Evolutionary conservation across 2,329 filamentous ascomycete genomes (phyloP).

Genomic region (Alternaria sp.): DNA sequence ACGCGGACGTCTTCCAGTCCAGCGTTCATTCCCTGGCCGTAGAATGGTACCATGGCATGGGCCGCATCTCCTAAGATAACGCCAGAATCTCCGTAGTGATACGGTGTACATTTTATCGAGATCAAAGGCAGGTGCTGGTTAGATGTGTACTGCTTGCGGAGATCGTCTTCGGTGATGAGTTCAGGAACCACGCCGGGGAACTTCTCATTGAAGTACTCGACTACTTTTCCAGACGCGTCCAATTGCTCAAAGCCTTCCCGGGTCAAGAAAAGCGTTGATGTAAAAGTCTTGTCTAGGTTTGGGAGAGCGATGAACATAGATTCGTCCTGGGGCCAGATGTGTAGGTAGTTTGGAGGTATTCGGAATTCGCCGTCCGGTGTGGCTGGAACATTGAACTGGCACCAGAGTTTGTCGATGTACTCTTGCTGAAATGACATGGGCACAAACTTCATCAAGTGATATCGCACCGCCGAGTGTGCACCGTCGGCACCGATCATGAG

Average conservation of each 20-base stretch:
- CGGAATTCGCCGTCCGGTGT: conserved; percentile 63
- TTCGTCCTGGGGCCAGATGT: conserved; percentile 93
- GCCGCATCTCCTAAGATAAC: conserved; percentile 93
- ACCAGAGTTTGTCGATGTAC: conserved; percentile 97
- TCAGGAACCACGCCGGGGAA: conserved; percentile 83
- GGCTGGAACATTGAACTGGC: conserved; percentile 84
- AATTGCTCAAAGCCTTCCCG: conserved; percentile 71
- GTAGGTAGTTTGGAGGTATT: conserved; percentile 90
- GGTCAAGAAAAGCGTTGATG: conserved; percentile 90
- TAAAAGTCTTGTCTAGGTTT: conserved; percentile 86
- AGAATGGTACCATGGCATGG: conserved; percentile 98
- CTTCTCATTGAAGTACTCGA: conserved; percentile 77
- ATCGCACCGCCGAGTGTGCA: conserved; percentile 88
- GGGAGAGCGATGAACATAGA: conserved; percentile 99
- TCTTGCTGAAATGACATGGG: conserved; percentile 90
- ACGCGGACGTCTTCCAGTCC: conserved; percentile 93
- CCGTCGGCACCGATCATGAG: conserved; percentile 94
- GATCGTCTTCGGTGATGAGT: conserved; percentile 69
- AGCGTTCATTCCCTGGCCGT: conserved; percentile 97
- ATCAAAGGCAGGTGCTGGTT: conserved; percentile 94
- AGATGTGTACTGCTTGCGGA: conserved; percentile 74
- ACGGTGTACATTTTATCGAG: conserved; percentile 88
- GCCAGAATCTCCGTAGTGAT: conserved; percentile 77
- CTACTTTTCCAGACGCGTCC: conserved; percentile 66
- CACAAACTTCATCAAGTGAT: conserved; percentile 94